Evolutionary conservation across 768 basidiomycete genomes (phyloP), one percentile per base, ranked within the genome.

Genomic region (Boletus patriciae): DNA sequence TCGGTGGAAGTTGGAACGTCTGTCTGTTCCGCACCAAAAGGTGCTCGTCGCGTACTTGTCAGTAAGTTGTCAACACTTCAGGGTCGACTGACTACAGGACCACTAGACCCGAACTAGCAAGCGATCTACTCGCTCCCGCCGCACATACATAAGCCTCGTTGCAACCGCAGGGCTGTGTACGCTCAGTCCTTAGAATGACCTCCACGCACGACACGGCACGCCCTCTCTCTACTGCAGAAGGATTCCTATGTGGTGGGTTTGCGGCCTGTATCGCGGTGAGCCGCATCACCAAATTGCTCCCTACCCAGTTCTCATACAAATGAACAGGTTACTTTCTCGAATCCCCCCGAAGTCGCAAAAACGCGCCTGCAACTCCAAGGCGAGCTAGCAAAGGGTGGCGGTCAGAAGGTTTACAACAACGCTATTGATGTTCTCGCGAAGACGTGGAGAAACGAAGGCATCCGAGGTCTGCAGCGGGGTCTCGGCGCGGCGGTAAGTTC

Each of bases 311-410:
- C 60, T 62, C 57, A 58, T 46, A 29, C 33, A 19, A 21, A 13
- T 1, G 36, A 10, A n/a, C 63, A 92, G 90, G 88, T 92, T 47
- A 90, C 90, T 9, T 74, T 91, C 52, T 90, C 88, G 6, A 91
- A 91, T 62, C 85, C 87, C 13, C 86, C 86, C 6, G 88, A 88
- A 63, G 68, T 73, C 21, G 90, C 91, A 44, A 98, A 98, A 75
- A 98, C 97, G 41, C 88, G 96, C 53, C 75, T 99, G 49, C 97
- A 99, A 71, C 82, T 99, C 25, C 94, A 98, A 68, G 97, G 96
- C 25, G 97, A 98, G 72, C 83, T 99, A 12, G 85, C 90, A 34
- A 93, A 88, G 67, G 80, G 74, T 8, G 84, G 87, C 10, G 80
- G 79, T 16, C 60, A 71, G 61, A 90, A 85, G 68, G 91, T 98